Conservation (phyloP, 2,329 filamentous ascomycete species). For the Exserohilum rostratum region DNA sequence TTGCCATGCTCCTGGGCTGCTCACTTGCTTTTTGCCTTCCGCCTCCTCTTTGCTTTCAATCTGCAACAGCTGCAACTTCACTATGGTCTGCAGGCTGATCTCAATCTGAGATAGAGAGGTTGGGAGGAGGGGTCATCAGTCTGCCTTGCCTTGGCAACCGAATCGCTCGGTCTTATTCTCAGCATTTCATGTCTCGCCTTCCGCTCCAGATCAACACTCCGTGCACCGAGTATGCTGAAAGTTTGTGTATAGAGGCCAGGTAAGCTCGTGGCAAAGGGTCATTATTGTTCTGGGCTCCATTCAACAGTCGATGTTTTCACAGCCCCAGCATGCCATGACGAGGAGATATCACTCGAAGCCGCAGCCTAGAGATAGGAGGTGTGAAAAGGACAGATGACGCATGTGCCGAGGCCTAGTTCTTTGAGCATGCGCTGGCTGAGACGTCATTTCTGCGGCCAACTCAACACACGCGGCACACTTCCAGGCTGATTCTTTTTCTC, state of each 20-base stretch:
- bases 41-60: neutral
- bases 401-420: neutral
- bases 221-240: neutral
- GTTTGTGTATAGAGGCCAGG: neutral
- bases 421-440: neutral
- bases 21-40: no score
- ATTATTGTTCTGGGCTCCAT: neutral
- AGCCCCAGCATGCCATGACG: neutral
- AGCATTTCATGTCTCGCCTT: slow-evolving; percentile 1
- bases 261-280: neutral
- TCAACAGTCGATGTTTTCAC: neutral
- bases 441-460: neutral
- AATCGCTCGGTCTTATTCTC: slow-evolving; percentile 2
- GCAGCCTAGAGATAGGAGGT: neutral
- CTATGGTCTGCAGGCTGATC: neutral
- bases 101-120: neutral
- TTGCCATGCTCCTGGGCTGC: no score
- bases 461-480: neutral
- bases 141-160: slow-evolving; percentile 8
- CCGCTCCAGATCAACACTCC: neutral
- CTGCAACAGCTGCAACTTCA: neutral
- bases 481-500: neutral
- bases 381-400: neutral
- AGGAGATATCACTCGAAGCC: neutral
- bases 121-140: neutral